Evolutionary conservation across 805 yeast species (phyloP).

Genomic region (Wickerhamiella azyma): DNA sequence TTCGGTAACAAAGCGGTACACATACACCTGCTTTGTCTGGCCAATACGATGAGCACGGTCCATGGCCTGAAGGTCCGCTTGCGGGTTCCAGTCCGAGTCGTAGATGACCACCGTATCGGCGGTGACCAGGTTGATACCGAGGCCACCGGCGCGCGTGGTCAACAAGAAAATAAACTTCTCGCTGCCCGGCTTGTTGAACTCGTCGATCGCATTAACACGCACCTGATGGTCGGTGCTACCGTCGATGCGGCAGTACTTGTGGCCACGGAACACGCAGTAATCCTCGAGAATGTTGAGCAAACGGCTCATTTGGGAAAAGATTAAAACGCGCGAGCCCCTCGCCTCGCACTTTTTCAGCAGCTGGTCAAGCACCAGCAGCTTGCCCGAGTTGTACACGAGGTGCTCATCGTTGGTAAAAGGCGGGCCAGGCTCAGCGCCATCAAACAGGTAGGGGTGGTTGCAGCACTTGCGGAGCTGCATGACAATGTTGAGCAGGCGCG

Average conservation of each 20-base stretch:
- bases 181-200: constrained; percentile 69
- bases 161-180: constrained; percentile 71
- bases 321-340: constrained; percentile 79
- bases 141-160: constrained; percentile 94
- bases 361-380: constrained; percentile 79
- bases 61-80: constrained; percentile 96
- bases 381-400: constrained; percentile 76
- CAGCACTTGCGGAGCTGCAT: constrained; percentile 96
- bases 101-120: constrained; percentile 82
- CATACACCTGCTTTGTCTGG: constrained; percentile 89
- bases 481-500: constrained; percentile 79
- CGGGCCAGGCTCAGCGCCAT: constrained; percentile 99
- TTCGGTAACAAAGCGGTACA: constrained; percentile 85
- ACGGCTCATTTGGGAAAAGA: constrained; percentile 90
- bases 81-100: constrained; percentile 97
- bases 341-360: constrained; percentile 54
- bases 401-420: constrained; percentile 95
- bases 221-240: constrained; percentile 91
- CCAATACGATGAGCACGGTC: constrained; percentile 97
- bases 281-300: constrained; percentile 82
- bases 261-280: constrained; percentile 74
- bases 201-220: constrained; percentile 84
- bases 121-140: constrained; percentile 82
- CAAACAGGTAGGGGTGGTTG: constrained; percentile 91
- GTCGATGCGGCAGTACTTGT: constrained; percentile 81